Conservation (phyloP, 352 stramenopile species). For the Plasmopara muralis region DNA sequence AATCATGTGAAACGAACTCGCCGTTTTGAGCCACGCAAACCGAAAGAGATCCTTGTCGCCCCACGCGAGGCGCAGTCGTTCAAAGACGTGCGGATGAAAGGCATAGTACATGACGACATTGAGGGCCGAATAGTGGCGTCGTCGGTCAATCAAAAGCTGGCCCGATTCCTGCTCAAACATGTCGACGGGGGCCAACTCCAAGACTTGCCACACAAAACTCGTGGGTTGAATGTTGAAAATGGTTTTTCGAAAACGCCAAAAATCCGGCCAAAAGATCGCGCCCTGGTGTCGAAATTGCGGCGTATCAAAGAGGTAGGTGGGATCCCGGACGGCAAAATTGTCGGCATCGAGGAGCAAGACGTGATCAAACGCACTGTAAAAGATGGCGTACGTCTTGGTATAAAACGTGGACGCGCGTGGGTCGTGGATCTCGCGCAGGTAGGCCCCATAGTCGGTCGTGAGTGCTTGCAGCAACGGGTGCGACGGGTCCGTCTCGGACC, state of each 20-base stretch:
- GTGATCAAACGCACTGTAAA: constrained; percentile 67
- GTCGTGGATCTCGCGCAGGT: constrained; percentile 64
- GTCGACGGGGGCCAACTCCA: constrained; percentile 49
- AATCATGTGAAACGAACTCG: constrained; percentile 57
- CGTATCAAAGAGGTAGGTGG: constrained; percentile 57
- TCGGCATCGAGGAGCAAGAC: constrained; percentile 74
- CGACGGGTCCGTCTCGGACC: constrained; percentile 33
- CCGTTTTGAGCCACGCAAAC: constrained; percentile 69
- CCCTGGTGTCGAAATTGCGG: constrained; percentile 36
- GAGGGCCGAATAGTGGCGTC: constrained; percentile 35
- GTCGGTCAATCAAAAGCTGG: constrained; percentile 59
- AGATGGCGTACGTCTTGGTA: constrained; percentile 69
- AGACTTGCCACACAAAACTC: constrained; percentile 65
- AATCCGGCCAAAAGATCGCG: constrained; percentile 79
- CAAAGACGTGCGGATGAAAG: constrained; percentile 31
- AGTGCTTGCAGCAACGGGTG: constrained; percentile 44
- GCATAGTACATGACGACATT: constrained; percentile 67
- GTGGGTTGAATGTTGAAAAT: constrained; percentile 70
- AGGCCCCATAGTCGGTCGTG: constrained; percentile 30
- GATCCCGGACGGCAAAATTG: constrained; percentile 63
- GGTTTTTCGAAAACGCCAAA: constrained; percentile 55
- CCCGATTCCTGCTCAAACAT: constrained; percentile 79
- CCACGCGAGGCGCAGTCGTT: constrained; percentile 50
- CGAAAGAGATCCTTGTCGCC: constrained; percentile 79
- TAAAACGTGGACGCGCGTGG: constrained; percentile 42